These are phyloP conservation scores for Kokia cookei DNA, from an alignment of 441 rosid species.

Conservation along the genomic window DNA sequence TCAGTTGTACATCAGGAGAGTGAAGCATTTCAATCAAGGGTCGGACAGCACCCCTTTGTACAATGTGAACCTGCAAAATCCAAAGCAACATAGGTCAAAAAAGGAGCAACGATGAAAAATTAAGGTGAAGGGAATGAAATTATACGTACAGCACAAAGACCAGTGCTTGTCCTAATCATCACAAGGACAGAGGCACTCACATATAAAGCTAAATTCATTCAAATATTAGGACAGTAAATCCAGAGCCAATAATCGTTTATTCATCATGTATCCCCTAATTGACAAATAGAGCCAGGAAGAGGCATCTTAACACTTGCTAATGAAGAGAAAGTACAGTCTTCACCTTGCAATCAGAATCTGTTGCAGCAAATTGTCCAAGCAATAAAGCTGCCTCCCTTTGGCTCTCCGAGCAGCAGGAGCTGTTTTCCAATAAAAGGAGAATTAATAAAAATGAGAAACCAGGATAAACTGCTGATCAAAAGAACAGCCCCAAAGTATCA, in stretches of 20 bases:
- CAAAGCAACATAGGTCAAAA: background rate
- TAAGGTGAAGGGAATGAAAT: background rate
- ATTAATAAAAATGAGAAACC: background rate
- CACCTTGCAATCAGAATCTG: conserved; percentile 99
- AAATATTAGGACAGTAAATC: background rate
- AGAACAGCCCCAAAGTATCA: background rate
- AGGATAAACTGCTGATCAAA: background rate
- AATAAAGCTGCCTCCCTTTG: conserved; percentile 97
- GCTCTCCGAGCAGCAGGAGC: conserved; percentile 96
- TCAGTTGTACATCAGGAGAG: conserved; percentile 80
- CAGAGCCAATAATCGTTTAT: background rate
- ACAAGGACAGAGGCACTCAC: background rate
- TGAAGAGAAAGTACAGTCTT: background rate
- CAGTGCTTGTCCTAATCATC: background rate
- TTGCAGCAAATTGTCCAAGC: conserved; percentile 98
- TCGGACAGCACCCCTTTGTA: conserved; percentile 93
- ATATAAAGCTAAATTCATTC: background rate
- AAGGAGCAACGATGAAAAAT: background rate
- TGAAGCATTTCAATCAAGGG: conserved; percentile 97
- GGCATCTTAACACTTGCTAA: background rate
- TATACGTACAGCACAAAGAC: conserved; percentile 1
- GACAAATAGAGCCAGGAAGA: background rate
- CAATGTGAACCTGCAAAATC: conserved; percentile 81
- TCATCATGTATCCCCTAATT: conserved; percentile 1
- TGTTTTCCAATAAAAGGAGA: conserved; percentile 24